Evolutionary conservation across 257 asterid species (phyloP), one percentile per base, ranked within the genome.

Genomic region (Solanum chilense): DNA sequence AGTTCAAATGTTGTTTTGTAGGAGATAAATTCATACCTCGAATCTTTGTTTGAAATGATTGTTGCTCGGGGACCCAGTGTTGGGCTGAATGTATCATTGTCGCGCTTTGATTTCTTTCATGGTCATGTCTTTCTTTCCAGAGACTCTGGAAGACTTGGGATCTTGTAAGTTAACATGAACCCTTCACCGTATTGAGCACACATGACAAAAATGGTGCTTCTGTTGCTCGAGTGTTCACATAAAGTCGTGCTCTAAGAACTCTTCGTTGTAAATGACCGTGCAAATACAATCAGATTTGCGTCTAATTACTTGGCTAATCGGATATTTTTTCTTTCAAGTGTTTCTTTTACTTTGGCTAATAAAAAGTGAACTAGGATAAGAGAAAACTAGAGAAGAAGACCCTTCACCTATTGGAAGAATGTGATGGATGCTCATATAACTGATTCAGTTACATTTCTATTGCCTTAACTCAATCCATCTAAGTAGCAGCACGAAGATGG

Each of bases 131-230:
- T 96, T 87, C 87, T 96, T 87, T 93, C 95, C 83, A 89, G 66
- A 90, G 97, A 92, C 75, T 91, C 98, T 85, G 93, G 96, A 90
- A 93, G 99, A 90, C 95, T 96, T 91, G 99, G 99, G 82, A 95
- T 96, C 90, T 91, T 96, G 99, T 96, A 93, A 96, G 99, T 94
- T 84, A 21, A 56, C 45, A 42, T 33, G 29, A 84, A 44, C 69
- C 33, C 31, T 64, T 29, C 21, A 44, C 10, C 2, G 23, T 78
- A 42, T 15, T 49, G 10, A 16, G 84, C 27, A 27, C 84, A 78
- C 18, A 45, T 27, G 41, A 25, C 9, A 78, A 13, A 45, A 25
- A 45, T 44, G 84, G 35, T 47, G 42, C 84, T 78, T 78, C 83
- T 27, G 42, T 78, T 78, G 27, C 60, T 13, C 14, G 14, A 27